Conservation (phyloP, 495 filamentous ascomycete genomes). For the Pyrenula massariospora region DNA sequence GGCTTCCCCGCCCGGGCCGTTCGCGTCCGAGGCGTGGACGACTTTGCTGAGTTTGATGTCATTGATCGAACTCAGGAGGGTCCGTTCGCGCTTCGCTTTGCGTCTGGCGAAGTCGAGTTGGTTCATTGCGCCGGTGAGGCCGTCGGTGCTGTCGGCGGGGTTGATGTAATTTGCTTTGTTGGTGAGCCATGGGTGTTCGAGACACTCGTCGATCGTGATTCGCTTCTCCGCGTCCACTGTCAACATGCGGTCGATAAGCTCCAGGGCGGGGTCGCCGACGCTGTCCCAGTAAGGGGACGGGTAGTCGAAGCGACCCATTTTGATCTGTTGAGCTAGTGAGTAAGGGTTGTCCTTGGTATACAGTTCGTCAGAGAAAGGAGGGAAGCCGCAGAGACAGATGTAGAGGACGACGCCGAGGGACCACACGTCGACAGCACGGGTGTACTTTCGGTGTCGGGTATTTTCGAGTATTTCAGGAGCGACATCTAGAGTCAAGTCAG, state of each 20-base stretch:
- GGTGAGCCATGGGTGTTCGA: slow-evolving; percentile 85
- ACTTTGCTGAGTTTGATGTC: slow-evolving; percentile 57
- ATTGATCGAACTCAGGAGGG: slow-evolving; percentile 72
- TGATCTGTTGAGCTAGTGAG: slow-evolving; percentile 82
- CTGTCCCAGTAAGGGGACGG: slow-evolving; percentile 97
- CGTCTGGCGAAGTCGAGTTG: slow-evolving; percentile 76
- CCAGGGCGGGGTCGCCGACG: slow-evolving; percentile 78
- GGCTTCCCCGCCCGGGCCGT: slow-evolving; percentile 13
- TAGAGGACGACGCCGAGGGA: slow-evolving; percentile 97
- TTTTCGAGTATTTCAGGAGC: slow-evolving; percentile 90
- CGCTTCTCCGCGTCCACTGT: slow-evolving; percentile 72
- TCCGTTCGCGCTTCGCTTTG: slow-evolving; percentile 70
- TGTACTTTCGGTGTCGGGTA: slow-evolving; percentile 69
- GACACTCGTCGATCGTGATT: slow-evolving; percentile 79
- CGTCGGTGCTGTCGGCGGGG: slow-evolving; percentile 80
- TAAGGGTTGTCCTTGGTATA: slow-evolving; percentile 68
- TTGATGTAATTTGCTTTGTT: slow-evolving; percentile 25
- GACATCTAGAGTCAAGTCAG: slow-evolving; percentile 51
- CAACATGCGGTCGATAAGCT: slow-evolving; percentile 93
- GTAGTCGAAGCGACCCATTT: slow-evolving; percentile 79
- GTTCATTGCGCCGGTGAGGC: slow-evolving; percentile 69
- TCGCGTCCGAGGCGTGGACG: slow-evolving; percentile 32
- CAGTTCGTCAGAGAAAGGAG: slow-evolving; percentile 92
- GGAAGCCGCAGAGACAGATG: slow-evolving; percentile 96
- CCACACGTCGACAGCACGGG: slow-evolving; percentile 93